Evolutionary conservation across 208 protist species (phyloP), one percentile per base, ranked within the genome.

Genomic region (Tritrichomonas musculus): DNA sequence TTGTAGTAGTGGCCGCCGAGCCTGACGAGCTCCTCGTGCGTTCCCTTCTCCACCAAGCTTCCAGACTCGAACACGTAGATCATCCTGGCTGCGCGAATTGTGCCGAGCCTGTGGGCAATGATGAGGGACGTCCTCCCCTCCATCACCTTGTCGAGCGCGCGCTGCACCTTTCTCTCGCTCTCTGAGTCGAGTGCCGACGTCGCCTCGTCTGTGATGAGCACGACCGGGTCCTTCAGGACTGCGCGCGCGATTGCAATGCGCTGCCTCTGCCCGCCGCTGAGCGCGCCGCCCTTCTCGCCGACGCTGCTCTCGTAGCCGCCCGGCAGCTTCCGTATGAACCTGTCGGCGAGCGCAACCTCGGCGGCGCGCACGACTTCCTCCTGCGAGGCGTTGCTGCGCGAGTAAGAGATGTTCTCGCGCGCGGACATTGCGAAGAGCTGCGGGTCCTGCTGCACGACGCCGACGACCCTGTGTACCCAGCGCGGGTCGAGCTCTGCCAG

Each of bases 381-480:
- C 20, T 30, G 8, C 0, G 65, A 93, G 14, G 93, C 93, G 33
- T 95, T 69, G 8, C 82, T 47, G 0, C 93, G 47, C 36, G 95
- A 95, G 39, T 95, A 95, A 11, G 93, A 93, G 50, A 96, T 96
- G 69, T 96, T 96, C 11, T 95, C 93, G 14, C 33, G 1, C 9
- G 96, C 94, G 0, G 93, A 95, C 20, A 77, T 93, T 41, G 84
- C 36, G 88, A 96, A 96, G 8, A 96, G 69, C 30, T 75, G 93
- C 27, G 95, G 95, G 47, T 96, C 95, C 84, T 96, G 95, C 1
- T 64, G 75, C 44, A 96, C 94, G 0, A 95, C 65, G 33, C 82
- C 94, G 0, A 96, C 73, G 13, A 93, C 55, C 80, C 11, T 44
- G 27, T 95, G 95, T 94, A 96, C 93, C 92, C 95, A 94, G 36